These are phyloP conservation scores for Trichoderma gracile DNA, from an alignment of 2,329 filamentous ascomycete genomes.

Conservation along the genomic window DNA sequence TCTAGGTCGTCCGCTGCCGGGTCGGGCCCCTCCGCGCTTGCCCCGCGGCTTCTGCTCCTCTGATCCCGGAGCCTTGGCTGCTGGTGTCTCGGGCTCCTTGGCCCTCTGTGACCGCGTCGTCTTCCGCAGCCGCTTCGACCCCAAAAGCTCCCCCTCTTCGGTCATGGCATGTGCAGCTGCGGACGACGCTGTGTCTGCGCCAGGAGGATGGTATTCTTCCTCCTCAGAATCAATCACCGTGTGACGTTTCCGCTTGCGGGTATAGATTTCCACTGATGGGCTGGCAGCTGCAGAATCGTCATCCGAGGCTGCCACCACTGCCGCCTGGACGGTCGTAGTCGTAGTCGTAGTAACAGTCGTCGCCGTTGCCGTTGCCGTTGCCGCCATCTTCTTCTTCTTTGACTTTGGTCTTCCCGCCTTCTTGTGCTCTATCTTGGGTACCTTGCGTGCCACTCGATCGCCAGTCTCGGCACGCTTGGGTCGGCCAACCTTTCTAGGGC, in stretches of 20 bases:
- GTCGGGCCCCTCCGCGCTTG: constrained; percentile 43
- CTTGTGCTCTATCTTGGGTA: constrained; percentile 31
- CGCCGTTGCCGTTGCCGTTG: constrained; percentile 18
- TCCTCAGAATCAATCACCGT: constrained; percentile 35
- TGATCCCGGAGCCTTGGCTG: constrained; percentile 28
- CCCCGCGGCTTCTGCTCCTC: constrained; percentile 38
- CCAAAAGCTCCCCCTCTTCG: constrained; percentile 28
- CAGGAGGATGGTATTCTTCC: constrained; percentile 36
- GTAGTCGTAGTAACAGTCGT: constrained; percentile 27
- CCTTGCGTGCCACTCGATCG: constrained; percentile 32
- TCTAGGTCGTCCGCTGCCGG: constrained; percentile 44
- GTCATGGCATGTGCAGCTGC: constrained; percentile 32
- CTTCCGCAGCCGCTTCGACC: constrained; percentile 34
- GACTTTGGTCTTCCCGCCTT: constrained; percentile 29
- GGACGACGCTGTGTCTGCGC: constrained; percentile 30
- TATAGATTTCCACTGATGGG: constrained; percentile 1
- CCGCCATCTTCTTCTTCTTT: constrained; percentile 19
- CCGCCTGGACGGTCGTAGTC: background rate
- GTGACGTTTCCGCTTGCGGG: constrained; percentile 37
- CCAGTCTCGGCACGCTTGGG: constrained; percentile 27
- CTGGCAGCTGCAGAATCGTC: constrained; percentile 14
- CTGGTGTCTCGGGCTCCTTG: constrained; percentile 22
- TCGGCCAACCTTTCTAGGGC: constrained; percentile 32
- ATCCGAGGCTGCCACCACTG: constrained; percentile 3
- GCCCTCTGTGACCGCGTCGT: constrained; percentile 30